Conservation (phyloP, 768 basidiomycete genomes). For the Mycena sanguinolenta region DNA sequence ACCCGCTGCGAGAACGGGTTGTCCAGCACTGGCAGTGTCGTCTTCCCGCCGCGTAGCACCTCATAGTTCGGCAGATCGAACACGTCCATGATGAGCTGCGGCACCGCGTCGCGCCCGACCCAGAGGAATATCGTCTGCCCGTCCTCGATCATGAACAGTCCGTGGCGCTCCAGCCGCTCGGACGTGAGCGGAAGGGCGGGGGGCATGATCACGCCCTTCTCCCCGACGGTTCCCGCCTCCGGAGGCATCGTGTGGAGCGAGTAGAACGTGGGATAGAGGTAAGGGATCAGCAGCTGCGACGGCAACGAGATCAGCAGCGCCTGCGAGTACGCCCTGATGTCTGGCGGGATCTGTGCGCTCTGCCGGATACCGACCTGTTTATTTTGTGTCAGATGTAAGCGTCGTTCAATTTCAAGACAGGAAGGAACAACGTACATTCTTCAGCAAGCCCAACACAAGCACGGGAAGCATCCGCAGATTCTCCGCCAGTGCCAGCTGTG, state of each 20-base stretch:
- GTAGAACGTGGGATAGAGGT: conserved; percentile 96
- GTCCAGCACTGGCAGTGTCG: conserved; percentile 89
- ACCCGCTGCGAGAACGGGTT: conserved; percentile 97
- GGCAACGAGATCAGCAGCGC: conserved; percentile 92
- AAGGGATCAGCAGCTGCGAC: conserved; percentile 91
- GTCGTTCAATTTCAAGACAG: neutral
- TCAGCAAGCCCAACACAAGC: conserved; percentile 89
- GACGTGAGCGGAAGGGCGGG: conserved; percentile 91
- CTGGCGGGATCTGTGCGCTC: conserved; percentile 96
- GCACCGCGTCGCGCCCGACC: conserved; percentile 99
- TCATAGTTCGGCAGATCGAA: conserved; percentile 93
- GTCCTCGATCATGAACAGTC: conserved; percentile 96
- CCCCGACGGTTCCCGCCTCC: conserved; percentile 93
- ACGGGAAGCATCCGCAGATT: conserved; percentile 97
- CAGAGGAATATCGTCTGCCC: conserved; percentile 98
- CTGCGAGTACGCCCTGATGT: conserved; percentile 96
- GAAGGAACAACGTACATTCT: conserved; percentile 74
- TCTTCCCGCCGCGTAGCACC: conserved; percentile 94
- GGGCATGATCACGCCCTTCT: conserved; percentile 90
- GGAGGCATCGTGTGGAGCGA: conserved; percentile 96
- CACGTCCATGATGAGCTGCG: conserved; percentile 93
- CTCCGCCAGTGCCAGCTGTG: conserved; percentile 91
- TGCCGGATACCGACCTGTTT: conserved; percentile 92
- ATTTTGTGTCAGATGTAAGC: neutral
- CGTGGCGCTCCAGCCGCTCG: conserved; percentile 95